Conservation (phyloP, 768 basidiomycete genomes). For the Saitozyma sp. region DNA sequence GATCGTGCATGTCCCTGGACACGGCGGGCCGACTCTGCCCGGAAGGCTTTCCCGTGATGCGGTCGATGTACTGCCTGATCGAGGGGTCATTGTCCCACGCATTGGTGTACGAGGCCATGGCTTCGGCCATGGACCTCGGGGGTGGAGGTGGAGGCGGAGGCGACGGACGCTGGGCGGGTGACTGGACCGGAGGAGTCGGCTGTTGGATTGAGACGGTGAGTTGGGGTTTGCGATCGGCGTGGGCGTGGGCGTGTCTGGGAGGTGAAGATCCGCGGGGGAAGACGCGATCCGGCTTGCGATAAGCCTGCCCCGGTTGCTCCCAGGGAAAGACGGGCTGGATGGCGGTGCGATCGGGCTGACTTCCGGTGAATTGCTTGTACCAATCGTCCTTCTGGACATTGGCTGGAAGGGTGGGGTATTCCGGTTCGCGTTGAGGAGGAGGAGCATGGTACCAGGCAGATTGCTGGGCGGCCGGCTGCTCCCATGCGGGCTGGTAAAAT, state of each 20-base stretch:
- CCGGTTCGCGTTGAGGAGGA: constrained; percentile 21
- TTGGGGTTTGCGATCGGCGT: not conserved
- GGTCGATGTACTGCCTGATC: constrained; percentile 69
- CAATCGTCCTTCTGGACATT: constrained; percentile 74
- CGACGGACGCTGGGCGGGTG: not conserved
- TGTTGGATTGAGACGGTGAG: not conserved
- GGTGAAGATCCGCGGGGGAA: constrained; percentile 47
- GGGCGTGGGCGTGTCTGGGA: constrained; percentile 8
- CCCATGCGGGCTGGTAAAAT: constrained; percentile 86
- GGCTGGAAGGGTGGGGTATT: constrained; percentile 65
- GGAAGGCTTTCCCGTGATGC: constrained; percentile 37
- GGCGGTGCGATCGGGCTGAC: constrained; percentile 67
- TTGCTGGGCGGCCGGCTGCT: constrained; percentile 57
- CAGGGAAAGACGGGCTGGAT: constrained; percentile 89
- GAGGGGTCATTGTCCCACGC: constrained; percentile 82
- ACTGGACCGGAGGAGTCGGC: constrained; percentile 2
- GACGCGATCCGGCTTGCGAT: constrained; percentile 37
- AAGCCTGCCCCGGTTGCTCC: constrained; percentile 63
- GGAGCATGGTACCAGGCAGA: constrained; percentile 21
- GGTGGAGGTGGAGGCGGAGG: constrained; percentile 55
- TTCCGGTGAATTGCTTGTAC: constrained; percentile 51
- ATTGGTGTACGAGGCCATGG: constrained; percentile 63
- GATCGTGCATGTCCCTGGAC: not conserved
- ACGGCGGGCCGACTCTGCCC: not conserved
- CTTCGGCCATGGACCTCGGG: constrained; percentile 59